These are phyloP conservation scores for Trypanosoma avium DNA, from an alignment of 208 protist genomes.

Conservation along the genomic window DNA sequence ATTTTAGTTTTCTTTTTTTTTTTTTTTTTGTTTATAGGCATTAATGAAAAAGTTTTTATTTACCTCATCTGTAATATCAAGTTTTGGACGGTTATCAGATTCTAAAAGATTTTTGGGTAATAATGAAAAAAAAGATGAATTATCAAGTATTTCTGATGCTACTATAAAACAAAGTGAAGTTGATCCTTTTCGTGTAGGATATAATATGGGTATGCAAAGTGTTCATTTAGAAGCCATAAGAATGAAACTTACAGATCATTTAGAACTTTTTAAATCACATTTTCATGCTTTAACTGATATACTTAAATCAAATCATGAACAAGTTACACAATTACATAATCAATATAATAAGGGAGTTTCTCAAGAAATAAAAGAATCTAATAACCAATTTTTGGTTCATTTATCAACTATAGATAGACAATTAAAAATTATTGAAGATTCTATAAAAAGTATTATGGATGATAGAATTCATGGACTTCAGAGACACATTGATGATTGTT, in stretches of 20 bases:
- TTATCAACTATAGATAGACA: slow-evolving; percentile 7
- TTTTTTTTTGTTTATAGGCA: too few relatives aligned
- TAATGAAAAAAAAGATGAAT: not conserved
- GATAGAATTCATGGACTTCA: slow-evolving; percentile 13
- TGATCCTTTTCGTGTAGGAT: slow-evolving; percentile 31
- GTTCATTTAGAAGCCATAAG: slow-evolving; percentile 30
- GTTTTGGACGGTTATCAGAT: not conserved
- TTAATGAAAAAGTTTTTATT: too few relatives aligned
- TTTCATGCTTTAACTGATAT: slow-evolving; percentile 23
- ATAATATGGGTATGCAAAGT: slow-evolving; percentile 35
- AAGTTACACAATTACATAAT: slow-evolving; percentile 10
- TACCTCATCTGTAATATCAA: too few relatives aligned
- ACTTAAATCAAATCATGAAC: slow-evolving; percentile 18
- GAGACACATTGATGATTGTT: slow-evolving; percentile 29
- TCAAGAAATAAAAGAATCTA: slow-evolving; percentile 18
- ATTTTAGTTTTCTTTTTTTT: too few relatives aligned
- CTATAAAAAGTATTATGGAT: slow-evolving; percentile 12
- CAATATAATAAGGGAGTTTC: slow-evolving; percentile 23
- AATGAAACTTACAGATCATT: slow-evolving; percentile 29
- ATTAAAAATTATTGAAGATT: slow-evolving; percentile 16
- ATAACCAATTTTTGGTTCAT: slow-evolving; percentile 11
- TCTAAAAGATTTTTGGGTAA: not conserved
- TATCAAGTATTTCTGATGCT: not conserved
- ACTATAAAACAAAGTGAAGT: slow-evolving; percentile 1
- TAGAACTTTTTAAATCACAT: slow-evolving; percentile 31